phyloP scores from a whole-genome alignment of 352 stramenopile genomes.

The Globisporangium cylindrosporum region DNA sequence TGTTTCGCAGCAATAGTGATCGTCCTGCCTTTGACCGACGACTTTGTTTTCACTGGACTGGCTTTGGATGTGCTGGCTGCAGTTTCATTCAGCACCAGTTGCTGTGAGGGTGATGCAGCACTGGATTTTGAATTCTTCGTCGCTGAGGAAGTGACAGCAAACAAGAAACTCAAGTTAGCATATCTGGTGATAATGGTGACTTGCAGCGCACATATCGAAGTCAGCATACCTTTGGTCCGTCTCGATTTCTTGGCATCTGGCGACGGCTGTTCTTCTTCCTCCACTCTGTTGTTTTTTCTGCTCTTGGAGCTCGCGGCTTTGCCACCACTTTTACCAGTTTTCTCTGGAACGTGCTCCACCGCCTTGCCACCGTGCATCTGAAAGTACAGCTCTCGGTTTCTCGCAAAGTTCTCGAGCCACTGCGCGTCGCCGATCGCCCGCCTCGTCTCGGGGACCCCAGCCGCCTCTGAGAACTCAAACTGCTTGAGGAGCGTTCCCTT shows the following conservation, averaged over 20 bases:
- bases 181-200: not conserved
- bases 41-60: not conserved
- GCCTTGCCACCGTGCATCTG: constrained; percentile 29
- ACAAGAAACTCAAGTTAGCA: not conserved
- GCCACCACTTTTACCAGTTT: not conserved
- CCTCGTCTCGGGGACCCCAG: constrained; percentile 25
- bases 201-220: not conserved
- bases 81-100: constrained; percentile 1
- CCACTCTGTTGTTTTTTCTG: not conserved
- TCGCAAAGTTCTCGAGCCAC: constrained; percentile 40
- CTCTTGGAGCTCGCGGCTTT: constrained; percentile 5
- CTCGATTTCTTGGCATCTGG: not conserved
- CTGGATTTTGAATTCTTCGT: not conserved
- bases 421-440: constrained; percentile 22
- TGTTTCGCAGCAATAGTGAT: not conserved
- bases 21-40: not conserved
- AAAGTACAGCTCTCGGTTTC: constrained; percentile 32
- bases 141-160: not conserved
- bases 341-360: not conserved
- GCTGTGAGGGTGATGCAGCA: not conserved
- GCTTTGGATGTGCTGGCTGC: not conserved
- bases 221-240: constrained; percentile 2
- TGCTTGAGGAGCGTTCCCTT: constrained; percentile 36
- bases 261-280: not conserved
- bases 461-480: constrained; percentile 24